Evolutionary conservation across 257 asterid genomes (phyloP).

Genomic region (Nicotiana otophora): DNA sequence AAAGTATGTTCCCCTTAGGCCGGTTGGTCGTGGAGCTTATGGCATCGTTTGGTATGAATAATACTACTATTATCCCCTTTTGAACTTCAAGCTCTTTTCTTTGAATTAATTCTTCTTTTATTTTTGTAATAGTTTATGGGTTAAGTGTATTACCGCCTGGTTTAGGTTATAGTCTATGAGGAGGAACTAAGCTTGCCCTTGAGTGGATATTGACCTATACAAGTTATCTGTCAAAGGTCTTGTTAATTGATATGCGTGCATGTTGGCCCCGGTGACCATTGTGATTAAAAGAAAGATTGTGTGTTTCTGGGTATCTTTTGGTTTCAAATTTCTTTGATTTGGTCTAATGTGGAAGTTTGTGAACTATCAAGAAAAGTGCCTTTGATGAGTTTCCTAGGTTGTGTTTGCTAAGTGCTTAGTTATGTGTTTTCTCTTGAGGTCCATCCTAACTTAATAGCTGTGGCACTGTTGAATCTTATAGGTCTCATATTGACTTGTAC

Average conservation of each 20-base stretch:
- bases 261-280: not conserved
- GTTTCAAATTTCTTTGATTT: not conserved
- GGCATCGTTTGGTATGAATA: constrained; percentile 68
- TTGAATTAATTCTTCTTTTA: not conserved
- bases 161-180: not conserved
- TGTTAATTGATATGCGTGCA: not conserved
- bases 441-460: not conserved
- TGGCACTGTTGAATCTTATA: not conserved
- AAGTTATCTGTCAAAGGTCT: not conserved
- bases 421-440: not conserved
- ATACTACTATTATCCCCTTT: not conserved
- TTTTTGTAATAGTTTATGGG: not conserved
- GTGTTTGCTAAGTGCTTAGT: not conserved
- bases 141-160: not conserved
- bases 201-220: not conserved
- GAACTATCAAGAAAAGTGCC: not conserved
- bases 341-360: not conserved
- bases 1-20: constrained; percentile 66
- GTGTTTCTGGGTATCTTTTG: not conserved
- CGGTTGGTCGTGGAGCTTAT: constrained; percentile 81
- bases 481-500: not conserved
- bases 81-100: constrained; percentile 22
- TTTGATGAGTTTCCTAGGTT: not conserved
- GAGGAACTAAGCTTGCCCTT: not conserved
- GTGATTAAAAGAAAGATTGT: not conserved